Evolutionary conservation across 2,329 filamentous ascomycete species (phyloP).

Genomic region (Ophiobolus disseminans): DNA sequence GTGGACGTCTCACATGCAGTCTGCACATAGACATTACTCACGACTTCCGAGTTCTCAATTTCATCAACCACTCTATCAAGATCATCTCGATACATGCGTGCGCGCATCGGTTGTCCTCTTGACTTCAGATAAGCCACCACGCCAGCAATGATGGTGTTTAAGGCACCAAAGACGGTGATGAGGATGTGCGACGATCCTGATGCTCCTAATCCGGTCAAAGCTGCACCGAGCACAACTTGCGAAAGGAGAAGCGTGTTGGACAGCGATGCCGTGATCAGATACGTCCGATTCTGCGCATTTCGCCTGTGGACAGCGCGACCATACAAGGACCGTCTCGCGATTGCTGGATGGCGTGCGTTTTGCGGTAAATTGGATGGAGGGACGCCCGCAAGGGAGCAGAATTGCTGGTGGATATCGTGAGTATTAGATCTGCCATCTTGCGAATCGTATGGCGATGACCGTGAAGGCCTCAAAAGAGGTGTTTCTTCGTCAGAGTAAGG

Average conservation of each 20-base stretch:
- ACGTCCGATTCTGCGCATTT: slow-evolving; percentile 41
- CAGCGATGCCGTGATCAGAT: slow-evolving; percentile 46
- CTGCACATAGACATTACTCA: no score
- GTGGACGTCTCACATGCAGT: no score
- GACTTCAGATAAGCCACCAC: slow-evolving; percentile 51
- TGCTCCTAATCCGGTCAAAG: slow-evolving; percentile 50
- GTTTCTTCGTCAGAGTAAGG: slow-evolving; percentile 6
- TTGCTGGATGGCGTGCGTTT: slow-evolving; percentile 17
- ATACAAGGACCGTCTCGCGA: slow-evolving; percentile 45
- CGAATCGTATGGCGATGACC: background rate
- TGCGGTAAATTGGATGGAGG: slow-evolving; percentile 38
- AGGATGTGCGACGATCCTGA: slow-evolving; percentile 43
- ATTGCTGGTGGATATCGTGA: slow-evolving; percentile 42
- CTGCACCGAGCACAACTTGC: slow-evolving; percentile 51
- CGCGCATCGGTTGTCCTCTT: slow-evolving; percentile 50
- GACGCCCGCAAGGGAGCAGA: slow-evolving; percentile 48
- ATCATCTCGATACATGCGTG: slow-evolving; percentile 52
- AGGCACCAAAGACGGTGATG: slow-evolving; percentile 50
- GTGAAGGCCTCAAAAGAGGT: slow-evolving; percentile 6
- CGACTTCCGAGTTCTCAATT: slow-evolving; percentile 51
- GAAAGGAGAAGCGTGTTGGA: slow-evolving; percentile 49
- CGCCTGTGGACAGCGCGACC: slow-evolving; percentile 43
- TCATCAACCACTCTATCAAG: slow-evolving; percentile 51
- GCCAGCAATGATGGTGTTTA: slow-evolving; percentile 53
- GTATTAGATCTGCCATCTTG: background rate